phyloP scores from a whole-genome alignment of 352 stramenopile species.

The Phytophthora tubulina region DNA sequence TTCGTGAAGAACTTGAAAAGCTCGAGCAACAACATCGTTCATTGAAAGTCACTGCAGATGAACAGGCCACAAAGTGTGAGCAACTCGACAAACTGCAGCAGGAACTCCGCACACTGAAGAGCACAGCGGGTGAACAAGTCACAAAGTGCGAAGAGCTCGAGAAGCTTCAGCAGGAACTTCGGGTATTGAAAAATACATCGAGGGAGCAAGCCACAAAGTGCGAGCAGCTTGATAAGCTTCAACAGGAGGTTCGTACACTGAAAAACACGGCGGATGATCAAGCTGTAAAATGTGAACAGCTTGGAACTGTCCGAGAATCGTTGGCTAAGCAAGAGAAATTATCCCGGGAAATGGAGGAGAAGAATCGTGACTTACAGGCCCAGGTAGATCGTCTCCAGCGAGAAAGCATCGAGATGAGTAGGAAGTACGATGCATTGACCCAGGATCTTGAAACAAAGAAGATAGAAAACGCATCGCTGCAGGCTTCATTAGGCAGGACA shows the following conservation, averaged over 20 bases:
- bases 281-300: constrained; percentile 22
- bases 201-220: constrained; percentile 23
- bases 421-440: constrained; percentile 20
- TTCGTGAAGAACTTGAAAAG: constrained; percentile 30
- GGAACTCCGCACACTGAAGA: constrained; percentile 23
- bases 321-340: constrained; percentile 26
- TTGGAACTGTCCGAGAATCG: constrained; percentile 26
- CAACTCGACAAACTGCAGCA: constrained; percentile 38
- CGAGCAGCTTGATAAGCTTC: constrained; percentile 27
- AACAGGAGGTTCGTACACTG: constrained; percentile 29
- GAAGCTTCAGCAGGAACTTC: constrained; percentile 33
- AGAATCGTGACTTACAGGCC: constrained; percentile 28
- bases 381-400: constrained; percentile 14
- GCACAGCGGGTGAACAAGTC: constrained; percentile 18
- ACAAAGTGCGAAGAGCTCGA: constrained; percentile 22
- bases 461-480: constrained; percentile 17
- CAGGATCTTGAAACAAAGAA: constrained; percentile 30
- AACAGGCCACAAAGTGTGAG: constrained; percentile 25
- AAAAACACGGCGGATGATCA: constrained; percentile 23
- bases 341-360: constrained; percentile 24
- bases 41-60: constrained; percentile 19
- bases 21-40: constrained; percentile 33
- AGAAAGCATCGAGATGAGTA: constrained; percentile 3
- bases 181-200: constrained; percentile 10
- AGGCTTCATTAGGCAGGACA: constrained; percentile 9